phyloP scores from a whole-genome alignment of 2,329 filamentous ascomycete species.

The Hypoxylon sp. region DNA sequence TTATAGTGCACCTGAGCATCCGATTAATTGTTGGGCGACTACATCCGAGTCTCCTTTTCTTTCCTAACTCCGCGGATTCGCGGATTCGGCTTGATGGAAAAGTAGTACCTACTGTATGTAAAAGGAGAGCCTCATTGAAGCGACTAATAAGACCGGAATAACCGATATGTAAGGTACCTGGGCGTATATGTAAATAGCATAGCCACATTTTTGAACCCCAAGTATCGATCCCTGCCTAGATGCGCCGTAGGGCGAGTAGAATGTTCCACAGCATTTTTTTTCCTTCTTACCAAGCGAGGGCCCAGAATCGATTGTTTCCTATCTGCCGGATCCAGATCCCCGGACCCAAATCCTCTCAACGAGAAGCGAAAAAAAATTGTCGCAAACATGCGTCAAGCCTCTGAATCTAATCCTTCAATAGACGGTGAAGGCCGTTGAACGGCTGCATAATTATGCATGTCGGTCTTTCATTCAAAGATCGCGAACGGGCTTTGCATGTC shows the following conservation, averaged over 20 bases:
- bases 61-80: neutral
- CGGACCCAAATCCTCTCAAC: constrained; percentile 35
- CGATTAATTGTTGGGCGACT: constrained; percentile 6
- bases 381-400: neutral
- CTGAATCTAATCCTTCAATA: constrained; percentile 8
- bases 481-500: constrained; percentile 39
- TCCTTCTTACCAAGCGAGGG: constrained; percentile 34
- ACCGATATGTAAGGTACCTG: constrained; percentile 40
- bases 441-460: constrained; percentile 14
- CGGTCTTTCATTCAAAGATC: constrained; percentile 8
- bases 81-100: neutral
- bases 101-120: neutral
- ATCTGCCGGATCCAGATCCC: constrained; percentile 42
- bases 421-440: constrained; percentile 32
- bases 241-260: constrained; percentile 33
- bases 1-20: neutral
- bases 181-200: constrained; percentile 7
- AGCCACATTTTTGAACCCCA: constrained; percentile 29
- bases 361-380: neutral
- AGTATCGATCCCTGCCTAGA: constrained; percentile 10
- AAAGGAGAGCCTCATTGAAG: constrained; percentile 12
- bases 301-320: constrained; percentile 29
- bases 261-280: constrained; percentile 39
- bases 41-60: neutral
- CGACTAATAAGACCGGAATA: constrained; percentile 25